phyloP scores from a whole-genome alignment of 768 basidiomycete genomes.

The Suillus tomentosus region DNA sequence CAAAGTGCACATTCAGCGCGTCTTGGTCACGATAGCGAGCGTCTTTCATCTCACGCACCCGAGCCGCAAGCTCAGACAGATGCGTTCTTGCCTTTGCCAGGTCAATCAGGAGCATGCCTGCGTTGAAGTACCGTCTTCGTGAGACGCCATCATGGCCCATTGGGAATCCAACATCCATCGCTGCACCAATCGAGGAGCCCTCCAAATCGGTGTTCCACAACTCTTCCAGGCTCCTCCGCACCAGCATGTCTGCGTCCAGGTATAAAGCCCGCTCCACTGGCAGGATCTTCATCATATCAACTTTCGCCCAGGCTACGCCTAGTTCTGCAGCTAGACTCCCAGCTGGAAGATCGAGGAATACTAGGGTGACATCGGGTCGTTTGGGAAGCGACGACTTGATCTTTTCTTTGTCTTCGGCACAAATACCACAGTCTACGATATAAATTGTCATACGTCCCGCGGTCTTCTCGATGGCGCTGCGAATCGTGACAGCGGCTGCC shows the following conservation, averaged over 20 bases:
- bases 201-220: constrained; percentile 50
- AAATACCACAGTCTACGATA: constrained; percentile 49
- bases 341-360: constrained; percentile 42
- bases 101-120: constrained; percentile 55
- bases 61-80: constrained; percentile 27
- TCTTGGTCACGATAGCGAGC: constrained; percentile 51
- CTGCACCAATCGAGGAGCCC: constrained; percentile 46
- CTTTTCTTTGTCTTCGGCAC: constrained; percentile 35
- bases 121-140: constrained; percentile 50
- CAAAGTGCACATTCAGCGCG: constrained; percentile 49
- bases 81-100: constrained; percentile 39
- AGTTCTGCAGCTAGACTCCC: constrained; percentile 28
- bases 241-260: constrained; percentile 54
- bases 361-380: constrained; percentile 37
- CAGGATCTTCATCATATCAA: constrained; percentile 46
- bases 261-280: constrained; percentile 55
- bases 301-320: constrained; percentile 49
- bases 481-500: constrained; percentile 49
- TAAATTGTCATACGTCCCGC: constrained; percentile 48
- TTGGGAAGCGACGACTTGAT: constrained; percentile 33
- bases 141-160: constrained; percentile 44
- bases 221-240: constrained; percentile 39
- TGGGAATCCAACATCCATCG: constrained; percentile 50
- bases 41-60: constrained; percentile 29
- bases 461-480: constrained; percentile 40